A percentile compares a stretch with the other conserved stretches of the same genome.
Conservation (phyloP, 2,329 filamentous ascomycete genomes). For the Talaromyces atroroseus region DNA sequence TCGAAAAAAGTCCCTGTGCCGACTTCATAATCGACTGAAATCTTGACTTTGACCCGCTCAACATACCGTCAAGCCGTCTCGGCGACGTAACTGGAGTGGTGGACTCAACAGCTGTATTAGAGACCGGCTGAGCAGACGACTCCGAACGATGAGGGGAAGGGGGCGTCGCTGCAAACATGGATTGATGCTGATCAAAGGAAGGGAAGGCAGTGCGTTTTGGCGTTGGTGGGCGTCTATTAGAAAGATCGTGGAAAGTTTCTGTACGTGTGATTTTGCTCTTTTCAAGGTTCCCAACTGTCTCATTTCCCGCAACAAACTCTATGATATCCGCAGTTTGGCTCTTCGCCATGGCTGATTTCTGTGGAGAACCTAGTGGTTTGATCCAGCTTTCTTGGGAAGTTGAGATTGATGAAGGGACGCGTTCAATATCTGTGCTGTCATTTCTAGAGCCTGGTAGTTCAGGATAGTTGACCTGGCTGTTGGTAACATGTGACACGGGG, state of each 20-base stretch:
- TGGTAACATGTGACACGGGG: conserved; percentile 23
- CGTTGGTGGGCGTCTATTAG: conserved; percentile 23
- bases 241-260: conserved; percentile 20
- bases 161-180: conserved; percentile 57
- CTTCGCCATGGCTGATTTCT: conserved; percentile 53
- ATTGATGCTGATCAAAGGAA: conserved; percentile 53
- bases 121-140: conserved; percentile 59
- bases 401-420: conserved; percentile 18
- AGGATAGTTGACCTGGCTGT: conserved; percentile 32
- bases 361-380: conserved; percentile 44
- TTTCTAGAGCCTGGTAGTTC: conserved; percentile 27
- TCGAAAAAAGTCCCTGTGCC: conserved; percentile 79
- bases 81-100: conserved; percentile 57
- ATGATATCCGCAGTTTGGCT: conserved; percentile 58
- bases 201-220: conserved; percentile 8
- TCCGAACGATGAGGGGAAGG: conserved; percentile 47
- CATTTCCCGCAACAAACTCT: conserved; percentile 51
- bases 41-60: conserved; percentile 90
- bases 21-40: conserved; percentile 85
- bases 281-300: conserved; percentile 45
- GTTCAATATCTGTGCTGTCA: conserved; percentile 20
- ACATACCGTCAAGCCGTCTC: conserved; percentile 63
- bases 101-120: conserved; percentile 48
- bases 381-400: conserved; percentile 57
- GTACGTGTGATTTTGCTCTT: conserved; percentile 43